Evolutionary conservation across 306 rosid genomes (phyloP), one percentile per base, ranked within the genome.

Genomic region (Prunus dulcis): DNA sequence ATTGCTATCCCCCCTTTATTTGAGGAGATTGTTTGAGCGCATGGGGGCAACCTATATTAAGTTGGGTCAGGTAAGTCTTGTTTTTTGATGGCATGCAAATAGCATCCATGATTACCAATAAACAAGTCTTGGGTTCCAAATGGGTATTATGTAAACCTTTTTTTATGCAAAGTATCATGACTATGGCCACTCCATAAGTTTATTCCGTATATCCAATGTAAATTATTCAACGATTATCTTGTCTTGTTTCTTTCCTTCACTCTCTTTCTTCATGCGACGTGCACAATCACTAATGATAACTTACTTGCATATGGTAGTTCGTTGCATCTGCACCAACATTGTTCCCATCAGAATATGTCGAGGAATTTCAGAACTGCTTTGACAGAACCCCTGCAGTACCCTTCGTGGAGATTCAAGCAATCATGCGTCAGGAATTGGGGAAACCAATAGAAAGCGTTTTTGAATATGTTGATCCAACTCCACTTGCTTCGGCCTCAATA

Each of bases 1-100:
- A 78, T 78, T 89, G 78, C 74, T 92, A 56, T 89, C 98, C 51
- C 97, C 98, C 49, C 38, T 85, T 79, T 90, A 95, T 79, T 73
- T 95, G 88, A 90, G 98, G 83, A 89, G 86, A 76, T 78, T 92
- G 77, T 92, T 95, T 56, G 98, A 95, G 83, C 96, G 97, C 76
- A 84, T 95, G 93, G 98, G 97, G 8, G 97, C 97, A 75, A 92
- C 97, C 43, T 95, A 95, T 84, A 83, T 95, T 83, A 95, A 92
- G 79, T 78, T 95, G 78, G 98, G 98, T 51, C 98, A 95, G 96
- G 98, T 95, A 88, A 68, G 74, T 69, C 20, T 55, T 57, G 70
- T 51, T 72, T 50, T 25, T 14, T 25, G 73, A 28, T 70, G 62
- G 74, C 27, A 69, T 50, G 60, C 46, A 69, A 9, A 50, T 27